Evolutionary conservation across 179 eudicot species (phyloP), one percentile per base, ranked within the genome.

Genomic region (Beta lomatogona): DNA sequence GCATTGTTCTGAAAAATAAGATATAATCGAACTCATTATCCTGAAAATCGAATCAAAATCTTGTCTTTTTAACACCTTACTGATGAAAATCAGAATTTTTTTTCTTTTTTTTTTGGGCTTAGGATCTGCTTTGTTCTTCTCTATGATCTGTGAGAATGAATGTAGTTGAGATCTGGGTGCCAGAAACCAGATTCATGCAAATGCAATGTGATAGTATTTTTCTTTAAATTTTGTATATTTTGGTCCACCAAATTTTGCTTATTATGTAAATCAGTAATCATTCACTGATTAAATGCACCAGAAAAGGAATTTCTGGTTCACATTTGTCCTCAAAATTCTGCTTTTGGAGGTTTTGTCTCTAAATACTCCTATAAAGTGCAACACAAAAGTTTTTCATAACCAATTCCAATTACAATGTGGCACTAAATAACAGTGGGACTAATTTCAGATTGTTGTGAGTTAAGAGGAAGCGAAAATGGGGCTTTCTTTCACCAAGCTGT

Each of bases 401-500:
- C 19, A 45, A 2, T 16, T 4, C 9, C 5, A 22, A 28, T 10
- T 21, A 22, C 77, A 57, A 9, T 57, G 9, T 57, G 66, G 57
- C 52, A 55, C 1, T 5, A 73, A 15, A 57, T 73, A 73, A 31
- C 64, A 74, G 0, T 16, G 19, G 19, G 50, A 16, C 28, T 57
- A 19, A 19, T 57, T 69, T 57, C 79, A 83, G 85, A 83, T 65
- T 79, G 60, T 70, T 69, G 57, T n/a, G 55, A 53, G n/a, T 70
- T 77, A 13, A 82, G 90, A 86, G 90, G 90, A 86, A 81, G 64
- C 28, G 68, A 79, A 52, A 81, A 87, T 87, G 91, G 91, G 91
- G 86, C 84, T 89, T 61, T 83, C 91, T n/a, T 89, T 89, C 85
- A 78, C 87, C 53, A 89, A 87, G 88, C 89, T 89, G 25, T 89